Evolutionary conservation across 257 asterid species (phyloP), one percentile per base, ranked within the genome.

Genomic region (Petunia axillaris): DNA sequence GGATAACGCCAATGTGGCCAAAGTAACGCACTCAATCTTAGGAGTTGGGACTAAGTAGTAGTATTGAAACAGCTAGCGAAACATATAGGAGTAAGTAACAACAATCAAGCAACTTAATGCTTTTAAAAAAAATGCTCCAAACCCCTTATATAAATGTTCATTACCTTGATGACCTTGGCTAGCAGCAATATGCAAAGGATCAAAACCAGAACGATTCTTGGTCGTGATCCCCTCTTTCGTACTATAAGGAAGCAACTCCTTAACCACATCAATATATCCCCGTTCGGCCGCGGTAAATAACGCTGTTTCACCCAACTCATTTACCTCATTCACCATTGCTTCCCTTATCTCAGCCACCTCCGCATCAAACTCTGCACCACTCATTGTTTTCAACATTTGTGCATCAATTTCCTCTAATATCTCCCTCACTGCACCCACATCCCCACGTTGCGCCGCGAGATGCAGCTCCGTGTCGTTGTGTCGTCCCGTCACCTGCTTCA

Each of bases 391-490:
- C 63, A 89, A 73, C 92, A 91, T 90, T 53, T 91, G 96, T 80
- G 83, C 94, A 77, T 91, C 87, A 39, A 90, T 92, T 80, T 92
- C 98, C 75, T 84, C 93, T 36, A 94, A 64, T 78, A 94, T 90
- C 84, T 83, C 88, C 84, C 87, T 87, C 88, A 92, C 97, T 5
- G 92, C 94, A 14, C 78, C 88, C 77, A 88, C 88, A 38, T 92
- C 98, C 2, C 98, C 97, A 54, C 89, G 88, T 81, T 94, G 95
- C 4, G 98, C 94, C 1, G 98, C 98, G 78, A 94, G 84, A 84
- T 94, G 98, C 64, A 94, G 90, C 86, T 91, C 98, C 36, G 98
- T 94, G 48, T 94, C 98, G 3, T 94, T 92, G 90, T 92, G 95
- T 85, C 93, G 85, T 0, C 98, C 98, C 4, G 97, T 92, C 46